Conservation (phyloP, 208 protist species). For the Novymonas esmeraldas region DNA sequence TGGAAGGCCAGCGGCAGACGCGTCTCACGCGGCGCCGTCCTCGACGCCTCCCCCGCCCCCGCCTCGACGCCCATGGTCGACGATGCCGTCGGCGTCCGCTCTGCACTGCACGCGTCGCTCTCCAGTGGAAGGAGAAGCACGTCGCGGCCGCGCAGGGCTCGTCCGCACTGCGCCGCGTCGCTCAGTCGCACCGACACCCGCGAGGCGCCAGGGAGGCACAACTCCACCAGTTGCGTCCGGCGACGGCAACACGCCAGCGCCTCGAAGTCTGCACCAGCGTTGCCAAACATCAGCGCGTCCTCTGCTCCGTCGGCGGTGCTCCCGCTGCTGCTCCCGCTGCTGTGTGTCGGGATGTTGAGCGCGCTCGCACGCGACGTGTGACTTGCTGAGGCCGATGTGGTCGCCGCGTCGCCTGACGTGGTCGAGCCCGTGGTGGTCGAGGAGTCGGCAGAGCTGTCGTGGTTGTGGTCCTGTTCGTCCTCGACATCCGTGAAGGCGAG, state of each 20-base stretch:
- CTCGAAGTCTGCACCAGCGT: slow-evolving; percentile 16
- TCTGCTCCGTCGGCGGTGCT: background rate
- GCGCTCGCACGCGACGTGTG: slow-evolving; percentile 9
- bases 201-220: slow-evolving; percentile 18
- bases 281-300: background rate
- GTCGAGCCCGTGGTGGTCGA: slow-evolving; percentile 3
- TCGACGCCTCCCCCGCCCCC: background rate
- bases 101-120: slow-evolving; percentile 13
- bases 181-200: slow-evolving; percentile 27
- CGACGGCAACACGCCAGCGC: slow-evolving; percentile 25
- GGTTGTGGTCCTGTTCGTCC: slow-evolving; percentile 15
- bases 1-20: slow-evolving; percentile 19
- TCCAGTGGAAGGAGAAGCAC: slow-evolving; percentile 31
- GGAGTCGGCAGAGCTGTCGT: background rate
- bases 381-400: background rate
- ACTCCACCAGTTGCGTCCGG: slow-evolving; percentile 26
- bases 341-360: slow-evolving; percentile 15
- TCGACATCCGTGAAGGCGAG: slow-evolving; percentile 6
- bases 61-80: background rate
- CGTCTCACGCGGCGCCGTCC: background rate
- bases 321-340: slow-evolving; percentile 1
- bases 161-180: slow-evolving; percentile 11
- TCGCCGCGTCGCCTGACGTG: background rate
- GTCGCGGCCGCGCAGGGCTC: slow-evolving; percentile 8
- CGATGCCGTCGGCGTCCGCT: slow-evolving; percentile 1